A percentile compares a stretch with the other conserved stretches of the same genome.
Evolutionary conservation across 1,284 basidiomycete genomes (phyloP).

Genomic region (Ustilago nuda): DNA sequence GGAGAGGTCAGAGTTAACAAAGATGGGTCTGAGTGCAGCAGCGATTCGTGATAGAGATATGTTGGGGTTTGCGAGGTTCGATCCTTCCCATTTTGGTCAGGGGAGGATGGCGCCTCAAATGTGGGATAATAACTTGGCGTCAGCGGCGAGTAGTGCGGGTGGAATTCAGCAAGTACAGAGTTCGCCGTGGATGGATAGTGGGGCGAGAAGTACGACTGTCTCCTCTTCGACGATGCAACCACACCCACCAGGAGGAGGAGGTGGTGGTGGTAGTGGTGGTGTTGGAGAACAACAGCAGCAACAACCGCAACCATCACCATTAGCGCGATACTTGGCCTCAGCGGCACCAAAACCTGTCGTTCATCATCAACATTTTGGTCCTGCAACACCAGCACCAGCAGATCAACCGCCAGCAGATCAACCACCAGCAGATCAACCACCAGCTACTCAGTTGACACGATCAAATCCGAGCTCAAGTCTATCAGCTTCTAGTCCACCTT

Average conservation of each 20-base stretch:
- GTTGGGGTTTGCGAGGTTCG: slow-evolving; percentile 33
- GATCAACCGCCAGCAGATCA: too few relatives aligned
- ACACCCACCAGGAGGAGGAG: neutral
- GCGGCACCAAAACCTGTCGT: neutral
- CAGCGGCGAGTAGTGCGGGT: neutral
- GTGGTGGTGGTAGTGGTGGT: neutral
- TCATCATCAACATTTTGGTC: neutral
- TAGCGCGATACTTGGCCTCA: neutral
- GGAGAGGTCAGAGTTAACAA: slow-evolving; percentile 29
- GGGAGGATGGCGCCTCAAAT: slow-evolving; percentile 11
- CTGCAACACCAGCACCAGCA: neutral
- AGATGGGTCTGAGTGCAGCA: slow-evolving; percentile 37
- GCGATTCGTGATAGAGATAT: slow-evolving; percentile 36
- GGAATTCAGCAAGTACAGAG: neutral
- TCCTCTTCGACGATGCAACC: neutral
- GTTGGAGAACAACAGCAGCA: neutral
- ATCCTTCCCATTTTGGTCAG: slow-evolving; percentile 17
- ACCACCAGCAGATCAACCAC: too few relatives aligned
- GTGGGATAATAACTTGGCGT: slow-evolving; percentile 33
- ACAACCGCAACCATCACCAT: neutral
- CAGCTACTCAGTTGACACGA: neutral
- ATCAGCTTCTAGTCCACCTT: neutral
- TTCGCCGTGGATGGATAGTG: slow-evolving; percentile 16
- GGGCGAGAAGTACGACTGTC: neutral
- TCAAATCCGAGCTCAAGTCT: neutral